Base-by-base conservation (phyloP, 306 rosid species). In the Sesbania bispinosa region DNA sequence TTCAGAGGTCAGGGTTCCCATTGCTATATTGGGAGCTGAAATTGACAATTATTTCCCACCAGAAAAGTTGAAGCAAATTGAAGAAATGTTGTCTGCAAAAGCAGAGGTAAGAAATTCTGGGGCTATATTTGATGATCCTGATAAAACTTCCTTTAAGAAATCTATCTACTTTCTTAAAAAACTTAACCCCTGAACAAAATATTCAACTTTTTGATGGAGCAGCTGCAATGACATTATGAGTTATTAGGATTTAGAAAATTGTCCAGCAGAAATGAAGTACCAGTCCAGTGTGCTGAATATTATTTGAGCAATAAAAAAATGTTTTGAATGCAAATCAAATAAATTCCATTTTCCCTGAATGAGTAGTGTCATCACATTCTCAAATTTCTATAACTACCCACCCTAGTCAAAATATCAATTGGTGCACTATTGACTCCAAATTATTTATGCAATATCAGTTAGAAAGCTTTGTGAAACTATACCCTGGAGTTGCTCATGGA, bases 401-500 rank as follows among this genome's bases (percentile, higher is more conserved):
- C 9, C 14, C 7, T 27, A n/a, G 39, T 50, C 6, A 54, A 45
- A 57, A 10, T 47, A 65, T 41, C 30, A 75, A 20, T 18, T 4
- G 10, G 33, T 10, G 21, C 33, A 11, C 29, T 35, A 9, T 3
- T 39, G 15, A 55, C 39, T 38, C 46, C 14, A 48, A 62, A 46
- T 41, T 39, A 46, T 77, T 20, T 19, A 4, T 67, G 52, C 9
- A 8, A 24, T 13, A 10, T 35, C 74, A 87, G 96, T 32, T 82
- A 6, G 84, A 84, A 30, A 71, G 84, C 79, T 85, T 80, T 58
- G 87, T 86, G 75, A 90, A 87, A 76, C 51, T 84, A 69, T 90
- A 76, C 69, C 86, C 86, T 41, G 84, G 87, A 24, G 85, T 86
- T 38, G 24, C 16, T 29, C 96, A 90, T 74, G 91, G 93, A 46